Percentiles rank a stretch among this genome's conserved stretches.
phyloP scores from a whole-genome alignment of 352 stramenopile genomes.

The Saprolegnia parasitica region DNA sequence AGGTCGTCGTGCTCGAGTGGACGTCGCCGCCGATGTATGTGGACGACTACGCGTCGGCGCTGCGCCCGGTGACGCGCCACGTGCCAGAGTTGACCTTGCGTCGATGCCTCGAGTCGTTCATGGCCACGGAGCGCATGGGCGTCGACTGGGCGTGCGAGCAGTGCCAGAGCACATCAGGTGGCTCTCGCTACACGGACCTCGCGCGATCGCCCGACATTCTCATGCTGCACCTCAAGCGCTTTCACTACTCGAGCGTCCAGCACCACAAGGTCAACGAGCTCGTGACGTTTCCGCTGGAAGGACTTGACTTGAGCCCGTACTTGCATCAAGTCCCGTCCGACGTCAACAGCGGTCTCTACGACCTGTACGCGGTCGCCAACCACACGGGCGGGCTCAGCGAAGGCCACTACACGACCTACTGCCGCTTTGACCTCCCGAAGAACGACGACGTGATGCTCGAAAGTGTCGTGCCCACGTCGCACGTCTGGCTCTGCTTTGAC shows the following conservation, averaged over 20 bases:
- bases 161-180: slow-evolving; percentile 57
- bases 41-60: slow-evolving; percentile 35
- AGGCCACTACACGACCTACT: slow-evolving; percentile 93
- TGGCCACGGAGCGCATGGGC: slow-evolving; percentile 64
- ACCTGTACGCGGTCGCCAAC: slow-evolving; percentile 97
- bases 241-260: slow-evolving; percentile 82
- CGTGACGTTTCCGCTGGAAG: slow-evolving; percentile 76
- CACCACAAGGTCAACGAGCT: slow-evolving; percentile 77
- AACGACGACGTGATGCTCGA: slow-evolving; percentile 56
- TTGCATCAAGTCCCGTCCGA: slow-evolving; percentile 35
- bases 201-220: slow-evolving; percentile 75
- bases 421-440: slow-evolving; percentile 52
- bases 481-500: slow-evolving; percentile 80
- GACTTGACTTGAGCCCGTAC: slow-evolving; percentile 73
- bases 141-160: slow-evolving; percentile 76
- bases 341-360: slow-evolving; percentile 61
- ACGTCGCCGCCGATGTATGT: background rate
- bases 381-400: slow-evolving; percentile 93
- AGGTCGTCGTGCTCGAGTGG: slow-evolving; percentile 79
- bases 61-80: slow-evolving; percentile 31
- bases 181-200: slow-evolving; percentile 54
- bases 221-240: slow-evolving; percentile 87
- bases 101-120: slow-evolving; percentile 65
- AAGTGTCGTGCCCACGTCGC: slow-evolving; percentile 41
- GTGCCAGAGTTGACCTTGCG: slow-evolving; percentile 39